Base-by-base conservation (phyloP, 2,329 filamentous ascomycete genomes). In the Juglanconis oblonga region DNA sequence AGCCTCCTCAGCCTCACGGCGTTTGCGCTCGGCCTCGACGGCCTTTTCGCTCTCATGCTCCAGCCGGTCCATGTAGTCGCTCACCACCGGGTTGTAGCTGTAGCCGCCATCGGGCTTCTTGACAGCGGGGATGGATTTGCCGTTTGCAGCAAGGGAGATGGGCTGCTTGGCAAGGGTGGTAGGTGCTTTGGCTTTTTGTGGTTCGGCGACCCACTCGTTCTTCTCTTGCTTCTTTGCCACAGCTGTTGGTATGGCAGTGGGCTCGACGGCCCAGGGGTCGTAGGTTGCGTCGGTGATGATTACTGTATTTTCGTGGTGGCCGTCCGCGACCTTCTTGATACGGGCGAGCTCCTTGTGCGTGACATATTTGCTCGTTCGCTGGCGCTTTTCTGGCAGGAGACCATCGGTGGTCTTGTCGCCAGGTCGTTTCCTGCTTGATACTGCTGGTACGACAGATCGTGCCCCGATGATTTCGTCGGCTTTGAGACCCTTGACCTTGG, bases 41-140 rank as follows among this genome's bases (percentile, higher is more conserved):
- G 89, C 93, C 74, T 90, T 91, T 58, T 87, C 83, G 50, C 91
- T 90, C 74, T 96, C 91, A 47, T 85, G 80, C 24, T 84, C 81
- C 49, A 97, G 78, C 14, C 94, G 84, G 8, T 85, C 81, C 67
- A 93, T 88, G 82, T 96, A 99, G 64, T 97, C 92, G 64, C 86
- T 83, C 67, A 96, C 96, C 5, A 85, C 79, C 0, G 95, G 95
- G 72, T 99, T 99, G 78, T 99, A 99, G 68, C 91, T 96, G 73
- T 88, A 91, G 61, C 91, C 92, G 14, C 88, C 91, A 6, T 87
- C 83, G 1, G 95, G 95, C 69, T 87, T 90, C 63, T 83, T 81
- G 0, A 99, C 89, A 3, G 92, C 87, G 1, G 91, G 90, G 8
- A 96, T 80, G 0, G 83, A 74, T 73, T 94, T 96, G 42, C 92